These are phyloP conservation scores for Solanum bulbocastanum DNA, from an alignment of 257 asterid species.

Conservation along the genomic window DNA sequence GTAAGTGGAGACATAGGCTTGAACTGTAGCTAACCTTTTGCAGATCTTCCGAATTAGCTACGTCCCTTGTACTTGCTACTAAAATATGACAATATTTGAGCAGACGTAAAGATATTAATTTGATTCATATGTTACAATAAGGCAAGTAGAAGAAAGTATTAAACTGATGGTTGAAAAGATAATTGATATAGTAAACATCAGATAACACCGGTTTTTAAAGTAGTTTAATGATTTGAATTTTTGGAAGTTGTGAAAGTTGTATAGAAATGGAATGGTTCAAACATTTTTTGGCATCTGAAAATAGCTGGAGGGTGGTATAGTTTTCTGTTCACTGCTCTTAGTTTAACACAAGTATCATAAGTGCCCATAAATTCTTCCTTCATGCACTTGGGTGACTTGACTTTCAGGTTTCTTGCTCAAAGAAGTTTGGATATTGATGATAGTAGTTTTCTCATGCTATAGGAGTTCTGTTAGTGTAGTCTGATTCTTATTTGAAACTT, in stretches of 20 bases:
- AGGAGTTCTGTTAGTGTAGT: neutral
- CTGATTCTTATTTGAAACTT: conserved; percentile 4
- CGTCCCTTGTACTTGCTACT: neutral
- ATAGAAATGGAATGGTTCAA: neutral
- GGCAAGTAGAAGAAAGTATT: neutral
- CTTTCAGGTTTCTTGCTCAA: neutral
- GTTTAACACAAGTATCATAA: neutral
- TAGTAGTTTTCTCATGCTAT: neutral
- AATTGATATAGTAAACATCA: neutral
- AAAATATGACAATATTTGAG: neutral
- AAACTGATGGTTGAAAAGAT: neutral
- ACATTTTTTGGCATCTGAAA: neutral
- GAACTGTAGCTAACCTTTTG: neutral
- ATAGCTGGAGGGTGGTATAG: neutral
- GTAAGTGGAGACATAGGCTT: neutral
- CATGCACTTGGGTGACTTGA: neutral
- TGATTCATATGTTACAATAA: neutral
- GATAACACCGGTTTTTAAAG: neutral
- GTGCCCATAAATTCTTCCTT: neutral
- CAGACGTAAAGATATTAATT: neutral
- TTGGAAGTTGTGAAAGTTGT: neutral
- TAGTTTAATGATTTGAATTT: neutral
- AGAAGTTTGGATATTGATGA: neutral
- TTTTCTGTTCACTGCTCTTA: neutral
- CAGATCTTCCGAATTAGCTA: neutral